Evolutionary conservation across 805 yeast species (phyloP).

Genomic region (Candida andamanensis): DNA sequence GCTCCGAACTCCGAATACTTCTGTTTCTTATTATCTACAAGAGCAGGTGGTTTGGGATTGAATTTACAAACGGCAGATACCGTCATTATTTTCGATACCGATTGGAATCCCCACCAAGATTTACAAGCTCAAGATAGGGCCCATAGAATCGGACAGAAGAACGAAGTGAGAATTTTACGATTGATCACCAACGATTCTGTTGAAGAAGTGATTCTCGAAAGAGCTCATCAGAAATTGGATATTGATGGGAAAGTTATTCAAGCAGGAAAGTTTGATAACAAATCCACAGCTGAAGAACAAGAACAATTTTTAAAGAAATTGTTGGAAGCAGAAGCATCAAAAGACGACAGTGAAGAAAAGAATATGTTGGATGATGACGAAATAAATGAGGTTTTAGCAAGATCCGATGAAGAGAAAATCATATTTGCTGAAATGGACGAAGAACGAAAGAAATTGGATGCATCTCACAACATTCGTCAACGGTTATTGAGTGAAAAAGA

Average conservation of each 20-base stretch:
- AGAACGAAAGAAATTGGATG: slow-evolving; percentile 43
- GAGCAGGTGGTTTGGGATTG: slow-evolving; percentile 88
- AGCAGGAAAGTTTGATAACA: slow-evolving; percentile 86
- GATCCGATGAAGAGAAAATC: slow-evolving; percentile 56
- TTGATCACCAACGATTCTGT: slow-evolving; percentile 78
- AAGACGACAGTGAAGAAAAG: slow-evolving; percentile 52
- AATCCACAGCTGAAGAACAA: slow-evolving; percentile 82
- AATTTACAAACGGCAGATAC: slow-evolving; percentile 87
- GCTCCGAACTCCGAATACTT: slow-evolving; percentile 74
- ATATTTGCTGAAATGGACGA: slow-evolving; percentile 57
- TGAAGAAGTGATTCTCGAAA: slow-evolving; percentile 75
- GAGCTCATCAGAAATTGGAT: slow-evolving; percentile 79
- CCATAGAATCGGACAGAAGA: slow-evolving; percentile 85
- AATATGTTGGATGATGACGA: slow-evolving; percentile 61
- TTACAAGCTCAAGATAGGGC: slow-evolving; percentile 89
- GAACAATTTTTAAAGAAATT: slow-evolving; percentile 71
- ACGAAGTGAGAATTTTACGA: slow-evolving; percentile 77
- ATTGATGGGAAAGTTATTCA: slow-evolving; percentile 88
- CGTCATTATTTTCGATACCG: slow-evolving; percentile 80
- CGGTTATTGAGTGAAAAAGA: slow-evolving; percentile 66
- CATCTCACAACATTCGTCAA: slow-evolving; percentile 29
- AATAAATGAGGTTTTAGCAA: slow-evolving; percentile 64
- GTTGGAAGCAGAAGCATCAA: slow-evolving; percentile 62
- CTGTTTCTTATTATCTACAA: slow-evolving; percentile 72
- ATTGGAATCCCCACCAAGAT: slow-evolving; percentile 92